Evolutionary conservation across 768 basidiomycete species (phyloP), one percentile per base, ranked within the genome.

Genomic region (Phaeolepiota aurea): DNA sequence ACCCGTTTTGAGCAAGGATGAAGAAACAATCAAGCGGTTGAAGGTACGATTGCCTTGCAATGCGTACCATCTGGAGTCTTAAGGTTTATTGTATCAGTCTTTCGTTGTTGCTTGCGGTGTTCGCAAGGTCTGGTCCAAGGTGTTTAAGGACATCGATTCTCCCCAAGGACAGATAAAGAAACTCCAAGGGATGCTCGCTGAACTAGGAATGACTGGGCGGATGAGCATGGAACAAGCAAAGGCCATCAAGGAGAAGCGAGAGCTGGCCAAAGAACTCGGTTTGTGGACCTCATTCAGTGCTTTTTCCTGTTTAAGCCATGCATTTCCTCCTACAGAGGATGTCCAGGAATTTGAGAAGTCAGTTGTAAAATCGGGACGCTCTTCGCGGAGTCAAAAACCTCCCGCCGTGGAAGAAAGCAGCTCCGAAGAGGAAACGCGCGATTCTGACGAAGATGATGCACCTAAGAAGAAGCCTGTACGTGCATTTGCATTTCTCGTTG

Each of bases 211-310:
- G 87, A 74, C 66, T 0, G 85, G 86, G 1, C 73, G 82, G 16
- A 65, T 80, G 52, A 90, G 77, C 45, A 50, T 88, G 52, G 88
- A 87, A 40, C 83, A 92, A 60, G 91, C 90, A 3, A 86, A 76
- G 49, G 63, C 66, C 2, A 83, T 93, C 49, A 82, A 72, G 45
- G 75, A 68, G 56, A 75, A 75, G 52, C 67, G 88, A 33, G 92
- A 92, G 54, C 55, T 89, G 4, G 82, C 75, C 16, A 68, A 87
- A 44, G 88, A 92, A 53, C 68, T 91, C 14, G 73, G 89, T 92
- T 48, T 21, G 76, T 68, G 9, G 9, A 9, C 28, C 14, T 10
- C 10, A 31, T 31, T 10, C 10, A 10, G 9, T 31, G 28, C 10
- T 31, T 9, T 9, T 9, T 31, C 9, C 28, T 31, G 9, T 16